Conservation (phyloP, 1,139 yeast species). For the Casaregolazyma lundiana region DNA sequence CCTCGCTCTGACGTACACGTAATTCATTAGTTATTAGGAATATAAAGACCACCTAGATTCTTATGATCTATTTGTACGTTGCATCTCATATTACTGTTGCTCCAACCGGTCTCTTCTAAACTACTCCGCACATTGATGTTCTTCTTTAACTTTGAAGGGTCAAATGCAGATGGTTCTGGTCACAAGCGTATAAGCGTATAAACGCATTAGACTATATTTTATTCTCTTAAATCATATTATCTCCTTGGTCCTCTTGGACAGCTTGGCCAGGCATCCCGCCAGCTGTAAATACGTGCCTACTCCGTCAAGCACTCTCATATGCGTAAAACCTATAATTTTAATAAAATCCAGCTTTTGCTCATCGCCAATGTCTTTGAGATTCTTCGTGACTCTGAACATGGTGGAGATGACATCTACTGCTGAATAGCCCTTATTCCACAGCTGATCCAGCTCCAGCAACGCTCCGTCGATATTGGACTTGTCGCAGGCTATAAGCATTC, state of each 20-base stretch:
- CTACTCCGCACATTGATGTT: too few relatives aligned
- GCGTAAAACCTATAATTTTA: constrained; percentile 82
- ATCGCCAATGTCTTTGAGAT: constrained; percentile 51
- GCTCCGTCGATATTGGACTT: constrained; percentile 60
- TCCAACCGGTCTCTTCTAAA: too few relatives aligned
- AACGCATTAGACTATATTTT: too few relatives aligned
- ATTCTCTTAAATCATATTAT: too few relatives aligned
- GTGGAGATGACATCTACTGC: constrained; percentile 92
- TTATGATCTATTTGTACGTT: too few relatives aligned
- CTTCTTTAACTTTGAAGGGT: too few relatives aligned
- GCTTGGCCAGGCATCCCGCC: constrained; percentile 74
- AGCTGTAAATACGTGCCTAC: constrained; percentile 82
- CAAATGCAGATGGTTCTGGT: too few relatives aligned
- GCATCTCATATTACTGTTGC: too few relatives aligned
- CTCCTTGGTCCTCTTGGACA: constrained; percentile 27
- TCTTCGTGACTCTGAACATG: constrained; percentile 80
- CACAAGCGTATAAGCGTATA: too few relatives aligned
- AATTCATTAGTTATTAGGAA: too few relatives aligned
- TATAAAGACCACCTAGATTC: too few relatives aligned
- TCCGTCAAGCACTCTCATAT: constrained; percentile 91
- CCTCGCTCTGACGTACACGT: too few relatives aligned
- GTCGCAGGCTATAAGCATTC: constrained; percentile 58
- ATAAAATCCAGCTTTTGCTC: constrained; percentile 67
- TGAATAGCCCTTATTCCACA: constrained; percentile 90
- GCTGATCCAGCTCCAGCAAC: constrained; percentile 55